Evolutionary conservation across 805 yeast species (phyloP).

Genomic region (Candida pini): DNA sequence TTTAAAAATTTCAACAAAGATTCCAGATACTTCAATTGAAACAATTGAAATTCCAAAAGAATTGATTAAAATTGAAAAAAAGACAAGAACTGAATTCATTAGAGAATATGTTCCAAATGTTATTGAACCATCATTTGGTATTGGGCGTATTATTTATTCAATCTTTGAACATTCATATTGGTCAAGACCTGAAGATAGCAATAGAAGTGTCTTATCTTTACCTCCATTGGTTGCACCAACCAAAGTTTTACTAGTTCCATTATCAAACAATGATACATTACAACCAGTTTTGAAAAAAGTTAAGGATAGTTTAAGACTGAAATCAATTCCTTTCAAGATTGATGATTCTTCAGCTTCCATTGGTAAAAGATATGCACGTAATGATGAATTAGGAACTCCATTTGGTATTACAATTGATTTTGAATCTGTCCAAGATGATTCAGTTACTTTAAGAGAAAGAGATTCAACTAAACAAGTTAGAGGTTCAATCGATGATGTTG

Average conservation of each 20-base stretch:
- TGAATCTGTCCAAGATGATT: slow-evolving; percentile 79
- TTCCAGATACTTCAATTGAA: slow-evolving; percentile 58
- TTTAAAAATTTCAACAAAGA: slow-evolving; percentile 59
- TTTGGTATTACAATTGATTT: slow-evolving; percentile 97
- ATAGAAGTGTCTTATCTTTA: slow-evolving; percentile 80
- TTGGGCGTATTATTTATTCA: slow-evolving; percentile 93
- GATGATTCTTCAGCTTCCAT: slow-evolving; percentile 97
- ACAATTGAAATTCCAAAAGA: slow-evolving; percentile 61
- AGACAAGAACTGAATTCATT: slow-evolving; percentile 77
- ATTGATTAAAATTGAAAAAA: slow-evolving; percentile 70
- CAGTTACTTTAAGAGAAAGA: slow-evolving; percentile 95
- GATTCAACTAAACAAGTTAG: slow-evolving; percentile 96
- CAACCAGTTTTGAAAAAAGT: slow-evolving; percentile 69
- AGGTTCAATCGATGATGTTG: slow-evolving; percentile 71
- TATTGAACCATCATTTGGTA: slow-evolving; percentile 98
- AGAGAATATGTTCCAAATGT: slow-evolving; percentile 97
- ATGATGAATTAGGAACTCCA: slow-evolving; percentile 98
- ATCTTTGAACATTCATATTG: slow-evolving; percentile 93
- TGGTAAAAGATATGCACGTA: slow-evolving; percentile 97
- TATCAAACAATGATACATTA: slow-evolving; percentile 77
- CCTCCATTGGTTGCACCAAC: slow-evolving; percentile 97
- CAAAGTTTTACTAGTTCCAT: slow-evolving; percentile 91
- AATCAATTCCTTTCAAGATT: slow-evolving; percentile 88
- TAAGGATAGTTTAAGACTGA: slow-evolving; percentile 63
- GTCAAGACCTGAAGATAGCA: slow-evolving; percentile 85